phyloP scores from a whole-genome alignment of 2,329 filamentous ascomycete species.

The Stylonectria norvegica region DNA sequence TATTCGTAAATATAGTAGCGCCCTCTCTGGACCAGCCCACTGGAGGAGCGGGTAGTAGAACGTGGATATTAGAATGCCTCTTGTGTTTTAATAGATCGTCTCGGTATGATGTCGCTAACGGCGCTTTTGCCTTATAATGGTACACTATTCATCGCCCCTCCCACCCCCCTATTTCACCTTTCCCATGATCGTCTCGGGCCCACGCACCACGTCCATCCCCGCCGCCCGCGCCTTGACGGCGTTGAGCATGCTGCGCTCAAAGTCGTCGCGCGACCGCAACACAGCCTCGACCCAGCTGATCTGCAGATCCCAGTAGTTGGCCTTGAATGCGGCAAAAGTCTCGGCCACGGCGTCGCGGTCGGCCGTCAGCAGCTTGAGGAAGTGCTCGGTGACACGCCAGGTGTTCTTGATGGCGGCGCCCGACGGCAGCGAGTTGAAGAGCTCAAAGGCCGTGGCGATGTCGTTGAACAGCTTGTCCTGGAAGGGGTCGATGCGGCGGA shows the following conservation, averaged over 20 bases:
- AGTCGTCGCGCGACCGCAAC: slow-evolving; percentile 82
- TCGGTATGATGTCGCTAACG: slow-evolving; percentile 8
- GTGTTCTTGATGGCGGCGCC: slow-evolving; percentile 75
- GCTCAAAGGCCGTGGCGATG: slow-evolving; percentile 83
- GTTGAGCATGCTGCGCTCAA: slow-evolving; percentile 85
- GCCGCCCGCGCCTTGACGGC: slow-evolving; percentile 85
- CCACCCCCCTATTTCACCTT: slow-evolving; percentile 66
- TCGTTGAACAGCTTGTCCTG: slow-evolving; percentile 93
- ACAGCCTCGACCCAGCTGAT: slow-evolving; percentile 95
- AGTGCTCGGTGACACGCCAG: slow-evolving; percentile 86
- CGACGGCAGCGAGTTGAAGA: slow-evolving; percentile 72
- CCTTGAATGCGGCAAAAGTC: slow-evolving; percentile 81
- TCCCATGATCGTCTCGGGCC: slow-evolving; percentile 89
- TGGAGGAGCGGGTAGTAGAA: neutral
- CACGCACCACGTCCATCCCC: slow-evolving; percentile 75
- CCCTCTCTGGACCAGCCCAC: neutral
- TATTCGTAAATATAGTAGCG: slow-evolving; percentile 7
- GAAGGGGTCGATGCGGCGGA: slow-evolving; percentile 82
- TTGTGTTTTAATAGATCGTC: slow-evolving; percentile 1
- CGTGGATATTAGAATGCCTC: slow-evolving; percentile 2
- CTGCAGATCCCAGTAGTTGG: slow-evolving; percentile 87
- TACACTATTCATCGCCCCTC: neutral
- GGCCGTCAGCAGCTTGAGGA: slow-evolving; percentile 74
- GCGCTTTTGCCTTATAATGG: slow-evolving; percentile 8
- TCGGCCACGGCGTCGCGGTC: slow-evolving; percentile 71